Evolutionary conservation across 345 rosid species (phyloP), one percentile per base, ranked within the genome.

Genomic region (Lepidium aucheri): DNA sequence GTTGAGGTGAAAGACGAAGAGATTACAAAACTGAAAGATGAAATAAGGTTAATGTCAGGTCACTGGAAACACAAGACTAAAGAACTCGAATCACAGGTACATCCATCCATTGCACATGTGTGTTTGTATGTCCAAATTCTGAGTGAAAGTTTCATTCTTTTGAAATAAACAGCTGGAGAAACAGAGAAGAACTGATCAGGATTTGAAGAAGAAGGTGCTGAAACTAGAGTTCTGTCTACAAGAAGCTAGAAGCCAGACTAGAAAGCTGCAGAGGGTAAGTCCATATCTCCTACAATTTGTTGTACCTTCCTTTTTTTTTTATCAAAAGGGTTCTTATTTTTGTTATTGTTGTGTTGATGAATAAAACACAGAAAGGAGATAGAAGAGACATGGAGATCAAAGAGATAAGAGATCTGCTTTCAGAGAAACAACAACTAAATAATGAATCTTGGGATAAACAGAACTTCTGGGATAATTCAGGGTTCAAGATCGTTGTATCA

Each of bases 31-130:
- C 68, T 94, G 30, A 86, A 77, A 74, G 97, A 90, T 51, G 95
- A 94, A 71, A 72, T 90, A 54, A 75, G 82, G 74, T 58, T 86
- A 39, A 83, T 94, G 82, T 84, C 96, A 42, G 80, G 83, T 43
- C 92, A 85, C 44, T 93, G 99, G 97, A 86, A 86, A 76, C 78
- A 77, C 18, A 85, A 86, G 80, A 86, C 83, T 3, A 80, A 84
- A 35, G 98, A 90, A 51, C 42, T 90, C 47, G 96, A 94, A 68
- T 76, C 85, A 26, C 97, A 88, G 92, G 97, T 90, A 7, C 14
- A 16, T 38, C 39, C 35, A 40, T 39, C 3, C 34, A 26, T 13
- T 13, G 16, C 10, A 32, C 22, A 26, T 52, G 7, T 60, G 1
- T 13, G 18, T 54, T n/a, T 44, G 0, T 24, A 35, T 17, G 14